phyloP scores from a whole-genome alignment of 1,284 basidiomycete genomes.

The Calocybe gambosa region DNA sequence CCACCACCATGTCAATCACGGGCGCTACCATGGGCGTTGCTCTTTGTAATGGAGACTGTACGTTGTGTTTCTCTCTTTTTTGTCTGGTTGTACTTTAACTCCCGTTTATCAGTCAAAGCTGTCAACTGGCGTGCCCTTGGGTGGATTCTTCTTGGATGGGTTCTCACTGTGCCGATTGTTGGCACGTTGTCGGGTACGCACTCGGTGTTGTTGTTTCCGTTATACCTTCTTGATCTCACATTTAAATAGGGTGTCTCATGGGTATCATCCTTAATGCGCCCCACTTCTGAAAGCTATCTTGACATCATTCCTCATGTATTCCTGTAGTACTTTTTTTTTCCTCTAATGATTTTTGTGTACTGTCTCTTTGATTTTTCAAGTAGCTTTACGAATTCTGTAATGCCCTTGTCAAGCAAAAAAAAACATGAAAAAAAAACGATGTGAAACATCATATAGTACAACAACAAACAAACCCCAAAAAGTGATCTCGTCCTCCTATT shows the following conservation, averaged over 20 bases:
- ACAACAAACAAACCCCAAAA: not conserved
- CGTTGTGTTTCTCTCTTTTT: not conserved
- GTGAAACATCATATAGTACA: not conserved
- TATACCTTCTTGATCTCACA: not conserved
- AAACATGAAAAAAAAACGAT: not conserved
- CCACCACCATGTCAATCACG: conserved; percentile 27
- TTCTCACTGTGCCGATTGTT: conserved; percentile 22
- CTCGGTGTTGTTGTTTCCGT: not conserved
- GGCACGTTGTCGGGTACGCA: conserved; percentile 13
- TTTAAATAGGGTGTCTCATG: conserved; percentile 19
- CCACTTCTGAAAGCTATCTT: conserved; percentile 14
- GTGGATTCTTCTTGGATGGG: conserved; percentile 23
- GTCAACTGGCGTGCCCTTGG: conserved; percentile 22
- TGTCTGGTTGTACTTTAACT: not conserved
- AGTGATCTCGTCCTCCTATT: no score
- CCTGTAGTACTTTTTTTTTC: not conserved
- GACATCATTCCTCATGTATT: not conserved
- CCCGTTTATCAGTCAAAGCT: conserved; percentile 11
- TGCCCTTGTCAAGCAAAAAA: not conserved
- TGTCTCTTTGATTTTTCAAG: not conserved
- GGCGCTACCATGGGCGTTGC: conserved; percentile 25
- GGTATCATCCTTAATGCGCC: conserved; percentile 26
- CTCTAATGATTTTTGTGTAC: not conserved
- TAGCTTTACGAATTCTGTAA: not conserved
- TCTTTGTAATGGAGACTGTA: conserved; percentile 24